Evolutionary conservation across 1,284 basidiomycete species (phyloP).

Genomic region (Filobasidium uniguttulatum): DNA sequence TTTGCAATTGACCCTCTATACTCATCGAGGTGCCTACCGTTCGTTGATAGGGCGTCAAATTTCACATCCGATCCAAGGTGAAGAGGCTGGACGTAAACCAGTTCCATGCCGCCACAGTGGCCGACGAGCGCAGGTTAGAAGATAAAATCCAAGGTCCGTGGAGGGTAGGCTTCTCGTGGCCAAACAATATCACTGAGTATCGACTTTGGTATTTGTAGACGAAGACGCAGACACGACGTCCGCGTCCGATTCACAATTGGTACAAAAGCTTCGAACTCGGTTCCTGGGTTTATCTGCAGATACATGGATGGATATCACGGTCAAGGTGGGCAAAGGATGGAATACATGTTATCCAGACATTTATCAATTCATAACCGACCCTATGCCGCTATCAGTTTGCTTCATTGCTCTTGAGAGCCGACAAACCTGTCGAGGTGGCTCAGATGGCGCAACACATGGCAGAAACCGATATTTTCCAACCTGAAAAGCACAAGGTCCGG

Average conservation of each 20-base stretch:
- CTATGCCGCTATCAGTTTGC: background rate
- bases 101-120: background rate
- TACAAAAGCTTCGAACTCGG: slow-evolving; percentile 1
- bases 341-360: background rate
- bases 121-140: background rate
- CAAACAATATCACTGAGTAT: no score
- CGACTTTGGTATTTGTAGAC: no score
- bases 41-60: slow-evolving; percentile 22
- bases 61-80: slow-evolving; percentile 20
- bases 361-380: background rate
- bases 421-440: slow-evolving; percentile 3
- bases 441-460: slow-evolving; percentile 13
- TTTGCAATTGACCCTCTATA: background rate
- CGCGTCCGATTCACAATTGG: background rate
- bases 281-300: slow-evolving; percentile 13
- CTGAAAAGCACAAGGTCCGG: slow-evolving; percentile 3
- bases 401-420: slow-evolving; percentile 8
- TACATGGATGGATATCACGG: slow-evolving; percentile 7
- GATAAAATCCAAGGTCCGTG: background rate
- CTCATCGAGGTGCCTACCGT: background rate
- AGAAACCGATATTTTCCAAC: slow-evolving; percentile 10
- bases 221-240: background rate
- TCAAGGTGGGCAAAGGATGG: slow-evolving; percentile 1
- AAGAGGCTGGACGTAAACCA: slow-evolving; percentile 5
- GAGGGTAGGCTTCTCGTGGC: no score